Evolutionary conservation across 2,329 filamentous ascomycete genomes (phyloP).

Genomic region (Cladosporium halotolerans): DNA sequence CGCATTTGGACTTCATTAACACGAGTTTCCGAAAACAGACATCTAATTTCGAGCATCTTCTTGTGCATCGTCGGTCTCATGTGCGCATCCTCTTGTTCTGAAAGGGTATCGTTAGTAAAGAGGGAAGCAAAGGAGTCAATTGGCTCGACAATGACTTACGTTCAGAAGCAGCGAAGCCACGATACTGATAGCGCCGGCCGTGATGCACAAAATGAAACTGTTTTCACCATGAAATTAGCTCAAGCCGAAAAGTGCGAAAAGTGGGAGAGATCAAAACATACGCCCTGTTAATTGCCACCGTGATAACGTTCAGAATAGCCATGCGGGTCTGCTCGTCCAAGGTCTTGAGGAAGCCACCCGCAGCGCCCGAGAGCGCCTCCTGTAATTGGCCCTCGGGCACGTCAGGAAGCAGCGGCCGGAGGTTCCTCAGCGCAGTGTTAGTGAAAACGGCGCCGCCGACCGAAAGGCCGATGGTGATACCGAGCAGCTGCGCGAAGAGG

Average conservation of each 20-base stretch:
- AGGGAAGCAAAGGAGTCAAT: too few relatives aligned
- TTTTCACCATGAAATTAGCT: conserved; percentile 1
- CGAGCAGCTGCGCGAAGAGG: conserved; percentile 7
- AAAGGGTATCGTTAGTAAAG: too few relatives aligned
- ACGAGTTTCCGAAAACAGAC: too few relatives aligned
- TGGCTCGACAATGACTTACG: background rate
- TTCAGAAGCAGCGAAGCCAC: background rate
- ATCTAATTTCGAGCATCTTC: too few relatives aligned
- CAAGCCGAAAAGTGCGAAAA: background rate
- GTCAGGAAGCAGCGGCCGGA: background rate
- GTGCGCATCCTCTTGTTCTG: too few relatives aligned
- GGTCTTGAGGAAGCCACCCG: too few relatives aligned
- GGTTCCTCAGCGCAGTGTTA: conserved; percentile 2
- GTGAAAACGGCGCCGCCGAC: conserved; percentile 10
- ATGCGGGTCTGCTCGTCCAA: too few relatives aligned
- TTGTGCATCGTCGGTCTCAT: too few relatives aligned
- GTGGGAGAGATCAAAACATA: too few relatives aligned
- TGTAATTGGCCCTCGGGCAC: background rate
- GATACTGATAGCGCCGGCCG: conserved; percentile 2
- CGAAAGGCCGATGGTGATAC: conserved; percentile 2
- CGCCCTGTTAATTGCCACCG: too few relatives aligned
- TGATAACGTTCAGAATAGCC: too few relatives aligned
- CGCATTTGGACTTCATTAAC: too few relatives aligned
- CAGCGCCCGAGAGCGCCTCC: background rate
- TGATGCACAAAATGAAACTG: conserved; percentile 1